Base-by-base conservation (phyloP, 495 filamentous ascomycete genomes). In the Tetracladium marchalianum region DNA sequence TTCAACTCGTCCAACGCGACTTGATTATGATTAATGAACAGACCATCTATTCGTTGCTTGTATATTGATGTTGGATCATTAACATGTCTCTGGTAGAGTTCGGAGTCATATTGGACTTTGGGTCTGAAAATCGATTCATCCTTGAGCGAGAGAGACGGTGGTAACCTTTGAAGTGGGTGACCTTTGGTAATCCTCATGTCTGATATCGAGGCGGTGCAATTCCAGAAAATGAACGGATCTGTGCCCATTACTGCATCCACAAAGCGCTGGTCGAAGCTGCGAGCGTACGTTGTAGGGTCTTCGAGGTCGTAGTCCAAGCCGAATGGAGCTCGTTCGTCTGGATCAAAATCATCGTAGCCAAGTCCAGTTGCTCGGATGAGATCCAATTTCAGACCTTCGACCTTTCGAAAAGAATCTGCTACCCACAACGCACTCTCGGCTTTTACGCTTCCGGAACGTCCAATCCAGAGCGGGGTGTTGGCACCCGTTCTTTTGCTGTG, bases 1-100 rank as follows among this genome's bases (percentile, higher is more conserved):
- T 57, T 54, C 7, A 57, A 36, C 34, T 55, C 49, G 13, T 41
- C 31, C 27, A 53, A 17, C 11, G 54, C 52, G 27, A 41, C 37
- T 34, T 57, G 52, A 42, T 53, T 55, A 24, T 60, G 51, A 33
- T 57, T 55, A 33, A 48, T 42, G 47, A 60, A 60, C 27, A 44
- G 39, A 1, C 57, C 57, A 38, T 60, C 57, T 12, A 60, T 51
- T 19, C 38, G 51, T 5, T 46, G 35, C 24, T 57, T 60, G 37
- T 47, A 55, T 22, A 52, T 34, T 9, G 57, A 57, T 2, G 55
- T 55, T 1, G 57, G 47, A 7, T 27, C 22, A 19, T 57, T 60
- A 13, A 49, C 44, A 44, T 39, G 32, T 11, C 32, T 18, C 22
- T 55, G 54, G 32, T 36, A 55, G 7, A 46, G 46, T 19, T 57